phyloP scores from a whole-genome alignment of 2,329 filamentous ascomycete genomes.

The Chalaropsis ovoidea region DNA sequence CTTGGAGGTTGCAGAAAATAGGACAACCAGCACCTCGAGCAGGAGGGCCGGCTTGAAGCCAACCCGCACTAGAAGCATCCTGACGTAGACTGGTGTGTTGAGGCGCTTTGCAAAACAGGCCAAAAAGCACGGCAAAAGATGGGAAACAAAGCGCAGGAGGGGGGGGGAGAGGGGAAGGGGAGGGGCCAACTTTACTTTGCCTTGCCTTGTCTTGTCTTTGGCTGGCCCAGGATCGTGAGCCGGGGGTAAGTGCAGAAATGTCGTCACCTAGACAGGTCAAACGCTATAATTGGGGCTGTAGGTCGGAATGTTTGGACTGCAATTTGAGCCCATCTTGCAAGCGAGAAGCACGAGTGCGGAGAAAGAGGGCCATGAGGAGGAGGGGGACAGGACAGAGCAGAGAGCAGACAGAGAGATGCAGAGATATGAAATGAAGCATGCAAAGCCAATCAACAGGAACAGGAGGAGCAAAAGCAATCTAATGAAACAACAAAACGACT shows the following conservation, averaged over 20 bases:
- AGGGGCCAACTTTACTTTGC: not conserved
- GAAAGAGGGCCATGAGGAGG: not conserved
- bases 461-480: not conserved
- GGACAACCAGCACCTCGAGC: not conserved
- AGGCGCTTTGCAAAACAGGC: not conserved
- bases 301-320: not conserved
- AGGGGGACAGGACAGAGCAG: not conserved
- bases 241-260: not conserved
- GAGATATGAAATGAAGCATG: not conserved
- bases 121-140: not conserved
- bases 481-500: not conserved
- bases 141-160: not conserved
- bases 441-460: not conserved
- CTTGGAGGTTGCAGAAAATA: not conserved
- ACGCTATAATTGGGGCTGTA: conserved; percentile 8
- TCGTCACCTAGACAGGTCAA: not conserved
- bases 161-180: not conserved
- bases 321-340: not conserved
- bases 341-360: conserved; percentile 12
- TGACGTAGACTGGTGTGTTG: not conserved
- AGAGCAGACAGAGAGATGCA: not conserved
- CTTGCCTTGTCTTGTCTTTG: not conserved
- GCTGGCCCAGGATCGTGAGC: conserved; percentile 3
- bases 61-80: no score
- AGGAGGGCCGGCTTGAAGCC: not conserved